Conservation (phyloP, 169 alveolate genomes). For the Plasmodium cynomolgi region DNA sequence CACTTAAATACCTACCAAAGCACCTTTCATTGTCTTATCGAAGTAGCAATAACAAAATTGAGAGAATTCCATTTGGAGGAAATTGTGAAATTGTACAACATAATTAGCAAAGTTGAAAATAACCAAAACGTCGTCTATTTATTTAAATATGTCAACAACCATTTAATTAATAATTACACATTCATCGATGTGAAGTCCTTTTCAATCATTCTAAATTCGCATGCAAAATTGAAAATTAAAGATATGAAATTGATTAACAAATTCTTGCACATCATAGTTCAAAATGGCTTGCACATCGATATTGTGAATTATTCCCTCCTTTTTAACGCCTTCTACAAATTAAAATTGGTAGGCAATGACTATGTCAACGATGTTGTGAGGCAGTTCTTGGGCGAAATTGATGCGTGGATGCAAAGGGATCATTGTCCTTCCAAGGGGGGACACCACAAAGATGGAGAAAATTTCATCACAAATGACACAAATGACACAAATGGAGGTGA, state of each 20-base stretch:
- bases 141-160: slow-evolving; percentile 59
- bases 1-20: slow-evolving; percentile 34
- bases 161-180: slow-evolving; percentile 60
- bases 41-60: slow-evolving; percentile 46
- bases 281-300: slow-evolving; percentile 39
- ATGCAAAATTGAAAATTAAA: slow-evolving; percentile 73
- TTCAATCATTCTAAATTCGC: slow-evolving; percentile 49
- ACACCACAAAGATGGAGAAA: not conserved
- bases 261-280: slow-evolving; percentile 48
- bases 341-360: slow-evolving; percentile 32
- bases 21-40: slow-evolving; percentile 61
- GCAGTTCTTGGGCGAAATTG: slow-evolving; percentile 24
- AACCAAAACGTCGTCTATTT: slow-evolving; percentile 54
- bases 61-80: slow-evolving; percentile 43
- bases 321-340: slow-evolving; percentile 64
- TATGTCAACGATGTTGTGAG: slow-evolving; percentile 3
- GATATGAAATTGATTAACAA: slow-evolving; percentile 73
- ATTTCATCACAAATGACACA: too few species aligned
- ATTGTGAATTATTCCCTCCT: slow-evolving; percentile 53
- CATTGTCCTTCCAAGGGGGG: not conserved
- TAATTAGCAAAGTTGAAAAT: slow-evolving; percentile 69
- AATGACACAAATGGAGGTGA: not conserved
- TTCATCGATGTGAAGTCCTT: slow-evolving; percentile 69
- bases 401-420: slow-evolving; percentile 2
- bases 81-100: slow-evolving; percentile 51